These are phyloP conservation scores for Glonium stellatum DNA, from an alignment of 495 filamentous ascomycete species.

Conservation along the genomic window DNA sequence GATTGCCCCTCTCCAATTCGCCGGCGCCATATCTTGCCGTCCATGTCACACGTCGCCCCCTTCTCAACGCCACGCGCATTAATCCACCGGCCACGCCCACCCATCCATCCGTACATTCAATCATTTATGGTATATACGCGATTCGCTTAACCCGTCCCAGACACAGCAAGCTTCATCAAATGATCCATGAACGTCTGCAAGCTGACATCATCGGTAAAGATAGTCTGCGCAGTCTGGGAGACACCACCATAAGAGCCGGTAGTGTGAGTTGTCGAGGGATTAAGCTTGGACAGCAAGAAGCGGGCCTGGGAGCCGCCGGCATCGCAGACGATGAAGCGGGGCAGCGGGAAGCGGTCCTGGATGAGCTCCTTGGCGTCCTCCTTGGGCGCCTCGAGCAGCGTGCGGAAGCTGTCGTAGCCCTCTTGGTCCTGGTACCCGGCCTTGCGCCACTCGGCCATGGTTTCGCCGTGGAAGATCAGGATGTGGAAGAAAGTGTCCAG, in stretches of 20 bases:
- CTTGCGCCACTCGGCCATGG: slow-evolving; percentile 96
- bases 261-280: slow-evolving; percentile 97
- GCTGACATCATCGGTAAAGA: slow-evolving; percentile 98
- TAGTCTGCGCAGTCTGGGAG: slow-evolving; percentile 88
- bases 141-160: slow-evolving; percentile 13
- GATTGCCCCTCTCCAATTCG: background rate
- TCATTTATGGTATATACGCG: background rate
- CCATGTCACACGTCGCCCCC: no score
- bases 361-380: slow-evolving; percentile 97
- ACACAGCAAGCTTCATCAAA: slow-evolving; percentile 72
- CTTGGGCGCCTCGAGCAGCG: slow-evolving; percentile 87
- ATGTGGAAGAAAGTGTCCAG: slow-evolving; percentile 99
- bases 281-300: slow-evolving; percentile 95
- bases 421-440: slow-evolving; percentile 97
- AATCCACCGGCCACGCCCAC: background rate
- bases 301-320: slow-evolving; percentile 96
- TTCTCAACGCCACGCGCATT: background rate
- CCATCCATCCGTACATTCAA: no score
- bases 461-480: slow-evolving; percentile 97
- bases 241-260: slow-evolving; percentile 85
- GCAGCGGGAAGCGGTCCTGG: slow-evolving; percentile 92
- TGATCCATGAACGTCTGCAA: slow-evolving; percentile 99
- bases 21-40: no score
- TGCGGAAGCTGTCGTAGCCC: slow-evolving; percentile 93
- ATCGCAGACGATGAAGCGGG: slow-evolving; percentile 98